Conservation (phyloP, 2,329 filamentous ascomycete species). For the Clonostachys rosea region DNA sequence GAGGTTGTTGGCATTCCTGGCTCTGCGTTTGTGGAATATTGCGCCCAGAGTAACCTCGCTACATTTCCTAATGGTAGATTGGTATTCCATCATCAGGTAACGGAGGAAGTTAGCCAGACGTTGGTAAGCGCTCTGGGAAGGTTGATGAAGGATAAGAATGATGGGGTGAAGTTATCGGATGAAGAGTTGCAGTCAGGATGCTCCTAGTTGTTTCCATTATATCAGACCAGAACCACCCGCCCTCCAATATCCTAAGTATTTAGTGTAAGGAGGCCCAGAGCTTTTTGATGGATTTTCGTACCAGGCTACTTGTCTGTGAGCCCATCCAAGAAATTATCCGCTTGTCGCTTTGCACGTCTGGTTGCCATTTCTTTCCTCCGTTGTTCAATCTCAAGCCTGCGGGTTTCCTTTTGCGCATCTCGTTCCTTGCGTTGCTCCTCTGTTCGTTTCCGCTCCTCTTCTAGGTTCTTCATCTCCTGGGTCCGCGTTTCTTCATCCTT, state of each 20-base stretch:
- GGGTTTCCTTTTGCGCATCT: conserved; percentile 51
- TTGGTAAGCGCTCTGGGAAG: background rate
- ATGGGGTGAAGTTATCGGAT: background rate
- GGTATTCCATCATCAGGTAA: conserved; percentile 2
- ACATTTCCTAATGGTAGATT: background rate
- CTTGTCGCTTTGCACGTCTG: conserved; percentile 59
- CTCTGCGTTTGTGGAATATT: conserved; percentile 1
- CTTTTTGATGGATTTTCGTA: too few species aligned
- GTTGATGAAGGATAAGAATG: conserved; percentile 1
- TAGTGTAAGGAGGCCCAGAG: too few species aligned
- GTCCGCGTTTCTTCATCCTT: conserved; percentile 62
- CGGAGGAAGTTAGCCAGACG: background rate
- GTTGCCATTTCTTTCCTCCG: conserved; percentile 58
- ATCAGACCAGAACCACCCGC: too few species aligned
- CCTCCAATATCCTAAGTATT: too few species aligned
- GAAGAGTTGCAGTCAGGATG: background rate
- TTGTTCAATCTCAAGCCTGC: conserved; percentile 60
- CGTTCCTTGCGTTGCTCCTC: conserved; percentile 54
- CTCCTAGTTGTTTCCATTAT: background rate
- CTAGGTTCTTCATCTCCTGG: conserved; percentile 71
- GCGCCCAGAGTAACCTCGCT: background rate
- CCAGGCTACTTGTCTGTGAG: conserved; percentile 17
- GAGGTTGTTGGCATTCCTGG: conserved; percentile 1
- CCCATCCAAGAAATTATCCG: conserved; percentile 67
- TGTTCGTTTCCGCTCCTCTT: conserved; percentile 63